Base-by-base conservation (phyloP, 768 basidiomycete species). In the Agaricus blazei region DNA sequence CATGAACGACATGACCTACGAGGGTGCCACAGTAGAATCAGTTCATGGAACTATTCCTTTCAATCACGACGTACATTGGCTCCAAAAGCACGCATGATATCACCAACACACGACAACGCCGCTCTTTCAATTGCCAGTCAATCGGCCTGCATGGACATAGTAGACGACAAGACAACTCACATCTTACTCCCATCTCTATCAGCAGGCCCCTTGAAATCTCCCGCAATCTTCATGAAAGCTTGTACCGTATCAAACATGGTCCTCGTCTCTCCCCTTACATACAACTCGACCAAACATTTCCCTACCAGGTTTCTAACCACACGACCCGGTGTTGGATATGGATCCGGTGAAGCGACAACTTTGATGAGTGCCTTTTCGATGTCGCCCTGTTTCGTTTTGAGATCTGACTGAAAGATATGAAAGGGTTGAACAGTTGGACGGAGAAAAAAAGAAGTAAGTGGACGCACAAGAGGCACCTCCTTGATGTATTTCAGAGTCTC, bases 1-100 rank as follows among this genome's bases (percentile, higher is more conserved):
- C 84, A 95, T 88, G 62, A 94, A 88, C 0, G 94, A 97, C 94
- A 98, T 96, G 66, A 94, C 85, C 92, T 98, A 59, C 1, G 27
- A 5, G 48, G 14, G 58, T 42, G 15, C 45, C 40, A 28, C 4
- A 52, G 40, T 19, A 19, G 45, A n/a, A 28, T 49, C 19, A 26
- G 27, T 5, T 2, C 42, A 15, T 12, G 11, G 28, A 46, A 14
- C 12, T 4, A 37, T 7, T 34, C 46, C n/a, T n/a, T 15, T 9
- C 2, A n/a, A 37, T 15, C 8, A 36, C 2, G 23, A 64, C 85
- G 53, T 65, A 90, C 93, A 74, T 97, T 90, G 4, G 85, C 76
- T 4, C 96, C 96, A 65, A 87, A 90, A 5, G 74, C 75, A 27
- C 74, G 80, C 90, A 98, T 98, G 7, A 98, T 69, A 66, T 96